These are phyloP conservation scores for Pleurotus citrinopileatus DNA, from an alignment of 768 basidiomycete species.

Conservation along the genomic window DNA sequence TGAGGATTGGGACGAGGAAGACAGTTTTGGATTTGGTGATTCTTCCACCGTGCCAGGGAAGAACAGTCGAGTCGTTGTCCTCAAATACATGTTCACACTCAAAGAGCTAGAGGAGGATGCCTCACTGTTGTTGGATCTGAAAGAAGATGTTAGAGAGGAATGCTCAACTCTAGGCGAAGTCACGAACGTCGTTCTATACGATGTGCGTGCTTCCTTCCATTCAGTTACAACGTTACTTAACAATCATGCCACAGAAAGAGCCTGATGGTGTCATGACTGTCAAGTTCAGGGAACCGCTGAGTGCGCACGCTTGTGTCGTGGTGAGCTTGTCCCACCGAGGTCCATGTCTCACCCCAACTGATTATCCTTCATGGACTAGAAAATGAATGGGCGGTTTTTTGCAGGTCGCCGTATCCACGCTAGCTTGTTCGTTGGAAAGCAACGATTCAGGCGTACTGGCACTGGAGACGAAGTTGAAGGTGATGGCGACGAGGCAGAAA, in stretches of 20 bases:
- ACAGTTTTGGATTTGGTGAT: constrained; percentile 79
- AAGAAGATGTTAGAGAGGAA: constrained; percentile 95
- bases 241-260: constrained; percentile 65
- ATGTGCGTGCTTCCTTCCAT: constrained; percentile 53
- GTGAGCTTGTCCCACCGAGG: constrained; percentile 45
- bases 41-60: constrained; percentile 41
- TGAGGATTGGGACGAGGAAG: constrained; percentile 92
- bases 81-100: constrained; percentile 94
- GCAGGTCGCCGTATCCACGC: constrained; percentile 83
- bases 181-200: constrained; percentile 92
- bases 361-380: constrained; percentile 40
- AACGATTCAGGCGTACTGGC: constrained; percentile 78
- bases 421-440: constrained; percentile 75
- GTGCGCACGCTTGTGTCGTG: constrained; percentile 89
- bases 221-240: background rate
- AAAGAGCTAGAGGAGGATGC: constrained; percentile 84
- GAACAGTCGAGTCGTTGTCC: constrained; percentile 79
- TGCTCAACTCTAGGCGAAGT: constrained; percentile 89
- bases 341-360: background rate
- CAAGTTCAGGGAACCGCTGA: constrained; percentile 90
- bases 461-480: constrained; percentile 59
- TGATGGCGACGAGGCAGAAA: constrained; percentile 72
- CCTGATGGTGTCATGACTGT: constrained; percentile 93
- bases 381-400: constrained; percentile 94
- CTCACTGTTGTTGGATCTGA: constrained; percentile 83